Evolutionary conservation across 2,329 filamentous ascomycete genomes (phyloP), one percentile per base, ranked within the genome.

Genomic region (Botrytis cinerea): DNA sequence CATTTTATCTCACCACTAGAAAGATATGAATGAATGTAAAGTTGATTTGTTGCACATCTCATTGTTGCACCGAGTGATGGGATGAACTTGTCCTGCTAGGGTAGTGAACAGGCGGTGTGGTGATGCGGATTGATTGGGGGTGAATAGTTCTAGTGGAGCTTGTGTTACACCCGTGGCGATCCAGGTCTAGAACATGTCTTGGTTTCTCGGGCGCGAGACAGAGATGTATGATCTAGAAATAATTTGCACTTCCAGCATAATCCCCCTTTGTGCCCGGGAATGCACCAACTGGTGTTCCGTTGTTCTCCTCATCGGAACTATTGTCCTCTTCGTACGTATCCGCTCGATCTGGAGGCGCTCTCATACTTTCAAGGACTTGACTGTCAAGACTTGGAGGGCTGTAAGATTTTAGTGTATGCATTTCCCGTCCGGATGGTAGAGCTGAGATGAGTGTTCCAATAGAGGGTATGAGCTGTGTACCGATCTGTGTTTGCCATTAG

Each of bases 341-440:
- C 10, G 77, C 77, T 28, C 82, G 80, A 73, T 87, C 86, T 2
- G 86, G 86, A 7, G 85, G 86, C 35, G 85, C 85, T 40, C 87
- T 84, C 88, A 91, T 90, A 2, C 84, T 83, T 69, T 91, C 88
- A 18, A 98, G 83, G 0, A 88, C 84, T 43, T 90, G 87, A 18
- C 87, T 84, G 61, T 92, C 92, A 18, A 98, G 83, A 1, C 83
- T 81, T 0, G 92, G 92, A 0, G 89, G 87, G 10, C 87, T 84
- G 78, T 90, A 98, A 0, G 89, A 85, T 78, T 91, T 91, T 51
- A 93, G 84, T 0, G 85, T 87, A 76, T 97, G 92, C 71, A 97
- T 94, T 79, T 98, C 95, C 75, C 95, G 89, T 2, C 95, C 95
- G 1, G 93, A 95, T 0, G 96, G 95, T 84, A 98, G 92, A 75